Percentiles rank a stretch among this genome's conserved stretches.
Conservation (phyloP, 2,329 filamentous ascomycete species). For the Monosporascus sp. region DNA sequence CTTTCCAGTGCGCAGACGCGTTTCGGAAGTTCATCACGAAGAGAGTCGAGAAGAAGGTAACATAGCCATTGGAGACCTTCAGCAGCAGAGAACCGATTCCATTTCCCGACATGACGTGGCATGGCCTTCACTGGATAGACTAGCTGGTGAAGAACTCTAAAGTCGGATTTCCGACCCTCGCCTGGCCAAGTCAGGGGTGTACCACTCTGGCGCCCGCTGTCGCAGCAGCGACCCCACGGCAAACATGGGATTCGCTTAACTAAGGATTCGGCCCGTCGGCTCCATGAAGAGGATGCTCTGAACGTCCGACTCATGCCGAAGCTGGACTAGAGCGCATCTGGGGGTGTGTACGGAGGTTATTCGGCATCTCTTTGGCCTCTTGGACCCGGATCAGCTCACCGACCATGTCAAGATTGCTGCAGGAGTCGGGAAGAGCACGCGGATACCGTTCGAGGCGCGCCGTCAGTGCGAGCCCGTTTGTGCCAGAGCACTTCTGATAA, state of each 20-base stretch:
- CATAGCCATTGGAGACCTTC: background rate
- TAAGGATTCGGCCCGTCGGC: background rate
- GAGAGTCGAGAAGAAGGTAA: background rate
- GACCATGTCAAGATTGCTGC: background rate
- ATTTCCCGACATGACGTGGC: slow-evolving; percentile 3
- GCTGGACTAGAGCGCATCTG: background rate
- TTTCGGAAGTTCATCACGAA: background rate
- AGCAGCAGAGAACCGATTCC: slow-evolving; percentile 4
- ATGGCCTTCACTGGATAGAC: slow-evolving; percentile 5
- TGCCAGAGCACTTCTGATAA: background rate
- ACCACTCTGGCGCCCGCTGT: slow-evolving; percentile 1
- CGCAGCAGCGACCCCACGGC: background rate
- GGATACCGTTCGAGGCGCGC: background rate
- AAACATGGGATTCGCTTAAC: background rate
- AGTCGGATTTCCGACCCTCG: slow-evolving; percentile 4
- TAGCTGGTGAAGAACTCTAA: slow-evolving; percentile 3
- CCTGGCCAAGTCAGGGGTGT: slow-evolving; percentile 1
- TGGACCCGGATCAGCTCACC: slow-evolving; percentile 1
- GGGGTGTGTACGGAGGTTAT: slow-evolving; percentile 2
- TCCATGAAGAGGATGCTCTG: background rate
- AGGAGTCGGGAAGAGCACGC: background rate
- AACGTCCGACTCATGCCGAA: background rate
- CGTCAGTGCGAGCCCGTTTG: background rate
- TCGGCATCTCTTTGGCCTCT: slow-evolving; percentile 11
- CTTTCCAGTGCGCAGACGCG: background rate